Conservation (phyloP, 2,329 filamentous ascomycete genomes). For the Leptodontidium sp. region DNA sequence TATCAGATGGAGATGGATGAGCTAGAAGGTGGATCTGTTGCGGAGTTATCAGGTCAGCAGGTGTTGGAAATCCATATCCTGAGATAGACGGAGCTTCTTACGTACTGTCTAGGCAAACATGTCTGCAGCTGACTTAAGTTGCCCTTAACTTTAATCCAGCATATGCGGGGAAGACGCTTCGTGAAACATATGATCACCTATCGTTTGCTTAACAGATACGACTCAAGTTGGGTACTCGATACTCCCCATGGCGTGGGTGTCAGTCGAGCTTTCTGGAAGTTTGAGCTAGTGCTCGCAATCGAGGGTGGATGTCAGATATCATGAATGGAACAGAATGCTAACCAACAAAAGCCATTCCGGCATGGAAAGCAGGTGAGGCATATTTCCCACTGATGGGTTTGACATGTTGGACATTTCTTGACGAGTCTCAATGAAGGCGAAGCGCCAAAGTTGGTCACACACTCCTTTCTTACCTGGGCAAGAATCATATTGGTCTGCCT, state of each 20-base stretch:
- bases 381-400: not conserved
- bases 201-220: not conserved
- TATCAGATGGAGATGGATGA: not conserved
- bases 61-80: not conserved
- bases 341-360: not conserved
- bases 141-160: not conserved
- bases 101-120: not conserved
- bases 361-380: too few species aligned
- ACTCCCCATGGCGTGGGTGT: too few species aligned
- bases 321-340: not conserved
- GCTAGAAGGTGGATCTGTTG: not conserved
- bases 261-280: too few species aligned
- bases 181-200: not conserved
- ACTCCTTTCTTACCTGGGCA: not conserved
- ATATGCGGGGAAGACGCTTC: not conserved
- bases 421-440: not conserved
- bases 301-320: not conserved
- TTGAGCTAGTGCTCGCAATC: not conserved
- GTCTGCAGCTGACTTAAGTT: not conserved
- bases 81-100: not conserved
- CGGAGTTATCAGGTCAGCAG: not conserved
- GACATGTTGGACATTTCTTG: not conserved
- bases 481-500: not conserved
- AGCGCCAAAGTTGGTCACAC: not conserved
- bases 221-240: not conserved